These are phyloP conservation scores for Fusarium incarnatum DNA, from an alignment of 2,329 filamentous ascomycete species.

Conservation along the genomic window DNA sequence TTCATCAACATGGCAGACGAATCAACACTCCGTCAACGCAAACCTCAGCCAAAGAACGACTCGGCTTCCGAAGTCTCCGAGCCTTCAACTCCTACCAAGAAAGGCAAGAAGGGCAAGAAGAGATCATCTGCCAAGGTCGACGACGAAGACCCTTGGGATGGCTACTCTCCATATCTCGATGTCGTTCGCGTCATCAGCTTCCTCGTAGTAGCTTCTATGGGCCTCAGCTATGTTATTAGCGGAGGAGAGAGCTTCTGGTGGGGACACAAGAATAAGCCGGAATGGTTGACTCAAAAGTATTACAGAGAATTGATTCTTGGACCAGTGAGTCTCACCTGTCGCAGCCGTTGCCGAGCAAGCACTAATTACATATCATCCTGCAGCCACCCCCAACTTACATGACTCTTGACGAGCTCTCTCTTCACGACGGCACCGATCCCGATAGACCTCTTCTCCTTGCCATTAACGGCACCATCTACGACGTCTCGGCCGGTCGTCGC, in stretches of 20 bases:
- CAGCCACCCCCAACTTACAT: slow-evolving; percentile 73
- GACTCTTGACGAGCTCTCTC: slow-evolving; percentile 78
- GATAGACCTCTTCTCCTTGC: slow-evolving; percentile 87
- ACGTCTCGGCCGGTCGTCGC: slow-evolving; percentile 75
- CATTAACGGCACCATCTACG: slow-evolving; percentile 88
- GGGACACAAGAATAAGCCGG: slow-evolving; percentile 69
- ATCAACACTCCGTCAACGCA: slow-evolving; percentile 59
- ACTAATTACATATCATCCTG: slow-evolving; percentile 13
- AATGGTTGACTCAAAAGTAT: slow-evolving; percentile 69
- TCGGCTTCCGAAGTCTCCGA: slow-evolving; percentile 33
- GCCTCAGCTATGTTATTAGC: slow-evolving; percentile 81
- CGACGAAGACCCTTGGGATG: slow-evolving; percentile 64
- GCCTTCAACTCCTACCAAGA: slow-evolving; percentile 44
- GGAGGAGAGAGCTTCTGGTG: slow-evolving; percentile 76
- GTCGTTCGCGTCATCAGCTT: slow-evolving; percentile 76
- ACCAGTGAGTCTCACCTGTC: slow-evolving; percentile 36
- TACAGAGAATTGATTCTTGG: slow-evolving; percentile 60
- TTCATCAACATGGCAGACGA: slow-evolving; percentile 53
- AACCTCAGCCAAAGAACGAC: slow-evolving; percentile 48
- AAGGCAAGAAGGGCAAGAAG: slow-evolving; percentile 32
- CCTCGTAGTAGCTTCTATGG: slow-evolving; percentile 72
- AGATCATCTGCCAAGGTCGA: slow-evolving; percentile 40
- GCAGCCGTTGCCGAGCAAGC: not conserved
- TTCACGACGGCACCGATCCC: slow-evolving; percentile 82
- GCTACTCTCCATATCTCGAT: slow-evolving; percentile 68